Evolutionary conservation across 306 rosid genomes (phyloP).

Genomic region (Lathyrus aphaca): DNA sequence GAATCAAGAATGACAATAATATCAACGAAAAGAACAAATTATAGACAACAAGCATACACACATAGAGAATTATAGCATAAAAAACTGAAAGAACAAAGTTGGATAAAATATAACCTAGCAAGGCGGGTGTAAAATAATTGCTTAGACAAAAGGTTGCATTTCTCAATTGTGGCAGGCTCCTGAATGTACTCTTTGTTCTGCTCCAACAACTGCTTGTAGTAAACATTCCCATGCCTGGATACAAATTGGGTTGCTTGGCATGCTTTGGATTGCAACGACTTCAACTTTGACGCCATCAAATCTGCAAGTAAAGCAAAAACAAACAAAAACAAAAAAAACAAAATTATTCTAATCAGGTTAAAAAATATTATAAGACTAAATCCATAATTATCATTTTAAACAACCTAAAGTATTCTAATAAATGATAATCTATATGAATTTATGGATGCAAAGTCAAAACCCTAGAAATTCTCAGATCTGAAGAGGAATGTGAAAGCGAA

Average conservation of each 20-base stretch:
- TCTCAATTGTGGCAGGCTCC: slow-evolving; percentile 87
- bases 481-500: neutral
- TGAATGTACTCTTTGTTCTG: slow-evolving; percentile 87
- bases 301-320: slow-evolving; percentile 21
- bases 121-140: slow-evolving; percentile 91
- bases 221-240: slow-evolving; percentile 62
- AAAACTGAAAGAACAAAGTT: slow-evolving; percentile 13
- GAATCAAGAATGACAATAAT: neutral
- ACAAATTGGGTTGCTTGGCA: slow-evolving; percentile 74
- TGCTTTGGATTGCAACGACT: slow-evolving; percentile 78
- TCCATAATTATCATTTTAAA: slow-evolving; percentile 13
- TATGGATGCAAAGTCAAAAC: slow-evolving; percentile 29
- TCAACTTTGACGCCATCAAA: slow-evolving; percentile 79
- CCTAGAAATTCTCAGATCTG: slow-evolving; percentile 49
- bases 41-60: slow-evolving; percentile 1
- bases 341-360: neutral
- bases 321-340: slow-evolving; percentile 3
- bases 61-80: neutral
- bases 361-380: neutral
- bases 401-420: neutral
- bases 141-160: slow-evolving; percentile 73
- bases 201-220: slow-evolving; percentile 84
- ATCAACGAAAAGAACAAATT: neutral
- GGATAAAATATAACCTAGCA: slow-evolving; percentile 66
- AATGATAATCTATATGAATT: neutral